phyloP scores from a whole-genome alignment of 805 yeast genomes.

The Kuraishia piskuri region DNA sequence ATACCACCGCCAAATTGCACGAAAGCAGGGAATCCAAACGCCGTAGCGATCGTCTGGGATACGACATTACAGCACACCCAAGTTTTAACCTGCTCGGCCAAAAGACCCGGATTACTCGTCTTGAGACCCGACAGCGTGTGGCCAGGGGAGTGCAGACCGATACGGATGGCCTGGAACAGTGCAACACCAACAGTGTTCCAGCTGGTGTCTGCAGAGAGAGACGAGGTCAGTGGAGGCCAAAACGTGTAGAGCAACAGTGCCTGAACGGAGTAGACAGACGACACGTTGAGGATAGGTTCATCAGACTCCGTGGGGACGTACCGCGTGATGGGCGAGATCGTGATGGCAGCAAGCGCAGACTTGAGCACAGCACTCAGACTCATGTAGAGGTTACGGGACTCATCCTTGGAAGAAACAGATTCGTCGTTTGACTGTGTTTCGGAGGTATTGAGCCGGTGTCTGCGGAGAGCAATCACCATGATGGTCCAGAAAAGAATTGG shows the following conservation, averaged over 20 bases:
- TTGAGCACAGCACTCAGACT: slow-evolving; percentile 63
- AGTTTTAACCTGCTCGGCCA: slow-evolving; percentile 76
- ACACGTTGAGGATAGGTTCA: slow-evolving; percentile 77
- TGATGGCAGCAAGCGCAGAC: slow-evolving; percentile 74
- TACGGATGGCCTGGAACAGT: slow-evolving; percentile 82
- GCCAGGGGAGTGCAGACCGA: slow-evolving; percentile 84
- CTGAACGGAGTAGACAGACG: slow-evolving; percentile 90
- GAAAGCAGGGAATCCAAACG: slow-evolving; percentile 92
- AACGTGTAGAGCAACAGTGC: slow-evolving; percentile 81
- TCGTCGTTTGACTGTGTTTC: slow-evolving; percentile 8
- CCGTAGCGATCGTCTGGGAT: slow-evolving; percentile 82
- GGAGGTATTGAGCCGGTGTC: slow-evolving; percentile 30
- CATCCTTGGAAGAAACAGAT: slow-evolving; percentile 8
- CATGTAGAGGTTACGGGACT: slow-evolving; percentile 37
- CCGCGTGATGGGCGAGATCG: slow-evolving; percentile 84
- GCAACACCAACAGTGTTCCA: slow-evolving; percentile 96
- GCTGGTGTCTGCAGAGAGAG: slow-evolving; percentile 89
- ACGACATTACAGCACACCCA: slow-evolving; percentile 94
- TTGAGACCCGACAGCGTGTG: slow-evolving; percentile 38
- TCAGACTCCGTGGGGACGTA: slow-evolving; percentile 72
- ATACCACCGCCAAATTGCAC: slow-evolving; percentile 75
- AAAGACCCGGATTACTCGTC: slow-evolving; percentile 33
- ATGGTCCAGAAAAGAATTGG: slow-evolving; percentile 94
- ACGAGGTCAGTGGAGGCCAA: slow-evolving; percentile 96
- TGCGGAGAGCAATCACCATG: slow-evolving; percentile 73